Evolutionary conservation across 306 rosid genomes (phyloP).

Genomic region (Trifolium dubium): DNA sequence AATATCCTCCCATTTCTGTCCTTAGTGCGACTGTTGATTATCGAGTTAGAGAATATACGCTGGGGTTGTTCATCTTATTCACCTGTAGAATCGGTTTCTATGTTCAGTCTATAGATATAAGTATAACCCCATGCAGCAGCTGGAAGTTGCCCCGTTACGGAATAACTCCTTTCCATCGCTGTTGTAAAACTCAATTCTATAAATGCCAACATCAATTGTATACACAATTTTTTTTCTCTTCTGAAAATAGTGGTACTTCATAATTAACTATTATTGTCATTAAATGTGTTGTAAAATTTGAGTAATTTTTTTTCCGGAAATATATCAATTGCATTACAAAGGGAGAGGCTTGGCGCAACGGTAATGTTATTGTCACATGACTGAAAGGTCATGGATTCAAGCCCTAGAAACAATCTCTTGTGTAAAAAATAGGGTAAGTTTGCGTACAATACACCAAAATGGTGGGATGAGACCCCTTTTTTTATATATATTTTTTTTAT

Average conservation of each 20-base stretch:
- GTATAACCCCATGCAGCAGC: slow-evolving; percentile 31
- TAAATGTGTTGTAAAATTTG: slow-evolving; percentile 5
- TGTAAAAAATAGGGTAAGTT: no score
- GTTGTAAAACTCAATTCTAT: slow-evolving; percentile 10
- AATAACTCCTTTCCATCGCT: background rate
- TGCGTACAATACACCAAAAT: no score
- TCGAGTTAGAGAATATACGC: slow-evolving; percentile 22
- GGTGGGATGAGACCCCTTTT: no score
- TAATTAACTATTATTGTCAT: background rate
- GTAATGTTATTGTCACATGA: no score
- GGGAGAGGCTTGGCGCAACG: no score
- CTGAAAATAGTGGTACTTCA: background rate
- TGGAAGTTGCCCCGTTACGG: slow-evolving; percentile 7
- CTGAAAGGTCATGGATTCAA: no score
- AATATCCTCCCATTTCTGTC: slow-evolving; percentile 3
- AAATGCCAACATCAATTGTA: background rate
- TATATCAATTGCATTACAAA: no score
- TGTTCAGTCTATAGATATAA: slow-evolving; percentile 16
- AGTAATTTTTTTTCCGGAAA: background rate
- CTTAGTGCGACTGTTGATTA: slow-evolving; percentile 1
- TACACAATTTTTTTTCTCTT: background rate
- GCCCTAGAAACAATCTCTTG: no score
- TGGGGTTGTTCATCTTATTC: slow-evolving; percentile 27
- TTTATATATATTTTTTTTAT: no score
- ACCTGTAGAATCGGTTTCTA: slow-evolving; percentile 17